Base-by-base conservation (phyloP, 2,329 filamentous ascomycete species). In the Epichloe sp. region DNA sequence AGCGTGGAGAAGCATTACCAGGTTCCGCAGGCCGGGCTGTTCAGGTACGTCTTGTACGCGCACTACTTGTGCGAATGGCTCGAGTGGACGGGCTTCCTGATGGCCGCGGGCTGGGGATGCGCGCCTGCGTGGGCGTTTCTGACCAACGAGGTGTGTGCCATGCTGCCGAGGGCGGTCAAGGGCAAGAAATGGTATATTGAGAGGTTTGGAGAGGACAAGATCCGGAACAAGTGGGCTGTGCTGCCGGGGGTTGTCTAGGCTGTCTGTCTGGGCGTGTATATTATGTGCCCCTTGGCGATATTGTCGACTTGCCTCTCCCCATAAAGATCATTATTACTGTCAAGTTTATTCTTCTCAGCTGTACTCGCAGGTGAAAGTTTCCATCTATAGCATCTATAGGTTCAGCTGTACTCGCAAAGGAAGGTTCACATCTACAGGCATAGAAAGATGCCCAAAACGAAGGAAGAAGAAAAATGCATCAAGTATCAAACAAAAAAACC, bases 21-120 rank as follows among this genome's bases (percentile, higher is more conserved):
- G 70, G 79, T 98, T 49, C 93, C 93, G 0, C 74, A 87, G 62
- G 84, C 84, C 48, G 89, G 90, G 0, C 69, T 95, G 47, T 98
- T 97, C 69, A 75, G 77, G 57, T 84, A 82, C 60, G 79, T 95
- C 63, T 75, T 97, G 53, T 95, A 85, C 66, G 89, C 93, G 57
- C 93, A 98, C 66, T 98, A 96, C 66, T 74, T 95, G n/a, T 86
- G 84, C 63, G 93, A 98, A 71, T 98, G 93, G 93, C 65, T 95
- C 49, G 93, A 98, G 74, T 98, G 93, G 93, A 67, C 78, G 3
- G 93, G 93, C 0, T 98, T 89, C 66, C 89, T 84, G 73, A 78
- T 95, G 65, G 78, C 86, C 58, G 78, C 83, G 52, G 82, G 82
- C 1, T 78, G 73, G 69, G 68, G 70, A 4, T 88, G 83, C 62